These are phyloP conservation scores for Penicillium vulpinum DNA, from an alignment of 2,329 filamentous ascomycete species.

Conservation along the genomic window DNA sequence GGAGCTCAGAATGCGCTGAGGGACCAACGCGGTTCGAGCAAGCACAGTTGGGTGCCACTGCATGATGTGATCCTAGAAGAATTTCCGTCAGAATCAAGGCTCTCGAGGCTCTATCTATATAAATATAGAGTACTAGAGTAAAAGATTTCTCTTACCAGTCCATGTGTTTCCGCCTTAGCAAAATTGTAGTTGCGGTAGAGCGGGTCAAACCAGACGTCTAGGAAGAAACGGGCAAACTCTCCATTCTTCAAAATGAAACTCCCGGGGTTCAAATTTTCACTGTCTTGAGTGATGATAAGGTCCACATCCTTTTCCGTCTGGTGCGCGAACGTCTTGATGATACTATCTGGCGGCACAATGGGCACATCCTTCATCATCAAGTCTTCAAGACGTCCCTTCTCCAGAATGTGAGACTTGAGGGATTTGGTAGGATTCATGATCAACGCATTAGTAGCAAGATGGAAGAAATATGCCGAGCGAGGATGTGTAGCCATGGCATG, in stretches of 20 bases:
- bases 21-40: slow-evolving; percentile 84
- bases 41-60: slow-evolving; percentile 98
- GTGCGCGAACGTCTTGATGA: slow-evolving; percentile 90
- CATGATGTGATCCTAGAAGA: slow-evolving; percentile 72
- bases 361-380: slow-evolving; percentile 83
- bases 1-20: slow-evolving; percentile 78
- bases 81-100: slow-evolving; percentile 28
- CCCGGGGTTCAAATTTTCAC: slow-evolving; percentile 70
- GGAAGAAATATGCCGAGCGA: slow-evolving; percentile 79
- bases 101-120: not conserved
- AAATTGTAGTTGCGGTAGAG: slow-evolving; percentile 94
- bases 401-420: slow-evolving; percentile 71
- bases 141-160: slow-evolving; percentile 62
- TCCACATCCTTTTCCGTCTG: slow-evolving; percentile 76
- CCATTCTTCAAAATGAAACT: slow-evolving; percentile 81
- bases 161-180: slow-evolving; percentile 89
- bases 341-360: slow-evolving; percentile 90
- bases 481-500: slow-evolving; percentile 83
- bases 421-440: slow-evolving; percentile 80
- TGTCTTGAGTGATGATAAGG: slow-evolving; percentile 81
- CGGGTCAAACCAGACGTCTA: slow-evolving; percentile 96
- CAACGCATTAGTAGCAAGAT: slow-evolving; percentile 77
- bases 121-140: not conserved
- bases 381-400: slow-evolving; percentile 65
- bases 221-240: slow-evolving; percentile 87